Evolutionary conservation across 192 early-diverging fungal genomes (phyloP).

Genomic region (Jimgerdemannia flammicorona): DNA sequence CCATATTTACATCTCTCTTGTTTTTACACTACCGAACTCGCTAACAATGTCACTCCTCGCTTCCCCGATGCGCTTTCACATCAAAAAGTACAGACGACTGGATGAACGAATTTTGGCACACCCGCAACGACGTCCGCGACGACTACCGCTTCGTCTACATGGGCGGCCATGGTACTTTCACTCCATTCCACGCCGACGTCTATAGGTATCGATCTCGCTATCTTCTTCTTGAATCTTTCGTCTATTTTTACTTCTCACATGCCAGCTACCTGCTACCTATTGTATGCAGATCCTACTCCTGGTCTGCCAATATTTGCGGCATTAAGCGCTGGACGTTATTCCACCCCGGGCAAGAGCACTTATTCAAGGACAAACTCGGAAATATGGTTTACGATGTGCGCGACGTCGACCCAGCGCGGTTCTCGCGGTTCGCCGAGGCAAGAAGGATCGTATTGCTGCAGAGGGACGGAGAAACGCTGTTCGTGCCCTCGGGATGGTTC

Average conservation of each 20-base stretch:
- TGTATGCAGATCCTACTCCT: conserved; percentile 56
- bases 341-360: conserved; percentile 57
- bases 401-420: conserved; percentile 39
- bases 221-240: too few species aligned
- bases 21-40: neutral
- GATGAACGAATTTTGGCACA: conserved; percentile 63
- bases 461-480: conserved; percentile 59
- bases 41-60: conserved; percentile 3
- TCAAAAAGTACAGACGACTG: conserved; percentile 51
- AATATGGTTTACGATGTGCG: conserved; percentile 57
- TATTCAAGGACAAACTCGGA: conserved; percentile 50
- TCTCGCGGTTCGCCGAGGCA: conserved; percentile 46
- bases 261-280: neutral
- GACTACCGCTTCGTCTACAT: conserved; percentile 75
- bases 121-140: conserved; percentile 36
- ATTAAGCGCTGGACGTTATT: conserved; percentile 68
- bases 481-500: conserved; percentile 74
- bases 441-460: conserved; percentile 51
- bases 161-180: conserved; percentile 67
- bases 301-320: conserved; percentile 74
- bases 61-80: conserved; percentile 9
- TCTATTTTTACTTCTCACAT: neutral
- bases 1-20: neutral
- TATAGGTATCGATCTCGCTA: conserved; percentile 37
- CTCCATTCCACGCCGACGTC: conserved; percentile 76